phyloP scores from a whole-genome alignment of 495 filamentous ascomycete genomes.

The Haplographium delicatum region DNA sequence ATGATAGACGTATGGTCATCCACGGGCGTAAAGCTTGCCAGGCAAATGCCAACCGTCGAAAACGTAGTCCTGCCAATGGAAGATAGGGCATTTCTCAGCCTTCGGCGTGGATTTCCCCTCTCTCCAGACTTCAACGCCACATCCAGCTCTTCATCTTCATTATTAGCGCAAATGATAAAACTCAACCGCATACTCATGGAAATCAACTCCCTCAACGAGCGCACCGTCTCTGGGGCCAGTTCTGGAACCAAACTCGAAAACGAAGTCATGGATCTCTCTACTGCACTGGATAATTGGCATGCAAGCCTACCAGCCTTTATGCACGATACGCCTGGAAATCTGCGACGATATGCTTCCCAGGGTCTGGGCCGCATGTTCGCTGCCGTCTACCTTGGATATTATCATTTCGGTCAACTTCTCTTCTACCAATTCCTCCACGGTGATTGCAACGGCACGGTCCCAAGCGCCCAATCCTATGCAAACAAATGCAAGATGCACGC shows the following conservation, averaged over 20 bases:
- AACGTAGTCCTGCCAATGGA: constrained; percentile 30
- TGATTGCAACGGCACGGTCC: constrained; percentile 8
- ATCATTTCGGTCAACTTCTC: constrained; percentile 38
- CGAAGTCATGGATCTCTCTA: constrained; percentile 23
- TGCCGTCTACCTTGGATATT: constrained; percentile 38
- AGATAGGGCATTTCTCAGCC: constrained; percentile 24
- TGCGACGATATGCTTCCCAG: constrained; percentile 25
- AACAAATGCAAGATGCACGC: constrained; percentile 34
- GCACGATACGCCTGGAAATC: constrained; percentile 29
- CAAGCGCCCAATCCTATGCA: constrained; percentile 26
- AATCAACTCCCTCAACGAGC: constrained; percentile 33
- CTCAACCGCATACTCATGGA: constrained; percentile 30
- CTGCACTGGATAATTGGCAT: constrained; percentile 30
- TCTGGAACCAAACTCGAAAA: constrained; percentile 11
- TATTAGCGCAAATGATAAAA: constrained; percentile 34
- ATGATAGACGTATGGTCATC: constrained; percentile 43
- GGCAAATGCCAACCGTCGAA: constrained; percentile 23
- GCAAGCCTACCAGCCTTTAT: constrained; percentile 27
- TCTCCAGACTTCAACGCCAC: background rate
- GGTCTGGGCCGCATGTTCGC: constrained; percentile 36
- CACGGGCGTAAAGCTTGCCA: constrained; percentile 31
- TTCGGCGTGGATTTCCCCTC: background rate
- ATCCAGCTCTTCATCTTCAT: background rate
- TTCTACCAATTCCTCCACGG: constrained; percentile 38
- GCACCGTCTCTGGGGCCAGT: constrained; percentile 18